Base-by-base conservation (phyloP, 163 green algal genomes). In the Trebouxiophyceae sp. region DNA sequence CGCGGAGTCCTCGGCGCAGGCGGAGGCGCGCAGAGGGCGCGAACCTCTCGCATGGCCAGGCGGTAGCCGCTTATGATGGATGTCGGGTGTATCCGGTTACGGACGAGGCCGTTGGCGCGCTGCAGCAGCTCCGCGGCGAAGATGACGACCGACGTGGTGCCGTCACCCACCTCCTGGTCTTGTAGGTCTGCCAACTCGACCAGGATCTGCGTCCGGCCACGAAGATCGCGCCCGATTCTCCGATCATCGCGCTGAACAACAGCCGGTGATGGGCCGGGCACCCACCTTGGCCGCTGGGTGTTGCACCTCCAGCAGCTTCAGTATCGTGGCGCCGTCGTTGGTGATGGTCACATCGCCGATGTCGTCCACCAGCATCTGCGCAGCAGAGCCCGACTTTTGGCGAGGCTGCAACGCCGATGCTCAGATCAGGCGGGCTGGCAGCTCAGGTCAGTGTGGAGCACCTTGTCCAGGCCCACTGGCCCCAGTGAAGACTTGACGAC, bases 301-400 rank as follows among this genome's bases (percentile, higher is more conserved):
- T 75, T 99, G 87, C 32, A 99, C 90, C 74, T 99, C 95, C 3
- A 99, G 83, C 50, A 96, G 81, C 69, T 97, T 97, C 34, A 99
- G 73, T 61, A 99, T 99, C 44, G 95, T 99, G n/a, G 95, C 95
- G 3, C 95, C 95, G 71, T 99, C 95, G 68, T 99, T 99, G 34
- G 95, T 98, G 68, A 99, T 97, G 19, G 95, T 99, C 19, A 99
- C 95, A 63, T 99, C 95, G 3, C 95, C 95, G 57, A 99, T 97
- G 71, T 98, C 93, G 68, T 99, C 95, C 44, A 99, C 95, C 5
- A 99, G 85, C 95, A 99, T 99, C 95, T 98, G 83, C 32, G 66
- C 20, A 57, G 30, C 58, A 68, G 32, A 66, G 23, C 33, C 20
- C 30, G n/a, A 6, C 22, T 45, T 24, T 28, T 4, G 6, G 28